Conservation (phyloP, 2,329 filamentous ascomycete genomes). For the Epichloe elymi region DNA sequence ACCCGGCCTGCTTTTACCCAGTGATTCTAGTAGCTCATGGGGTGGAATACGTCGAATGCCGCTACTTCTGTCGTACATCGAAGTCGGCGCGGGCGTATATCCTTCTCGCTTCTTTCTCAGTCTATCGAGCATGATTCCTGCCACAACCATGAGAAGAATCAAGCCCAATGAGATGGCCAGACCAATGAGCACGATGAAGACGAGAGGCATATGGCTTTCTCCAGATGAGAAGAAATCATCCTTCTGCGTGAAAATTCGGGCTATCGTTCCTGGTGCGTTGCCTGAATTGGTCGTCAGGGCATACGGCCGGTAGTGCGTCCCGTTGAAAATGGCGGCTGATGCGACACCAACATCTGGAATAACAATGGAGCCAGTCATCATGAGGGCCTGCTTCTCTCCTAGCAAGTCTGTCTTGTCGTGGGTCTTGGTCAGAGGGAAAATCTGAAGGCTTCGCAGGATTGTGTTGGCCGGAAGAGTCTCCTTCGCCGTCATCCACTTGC, state of each 20-base stretch:
- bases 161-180: conserved; percentile 66
- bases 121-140: conserved; percentile 62
- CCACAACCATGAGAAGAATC: conserved; percentile 64
- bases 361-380: conserved; percentile 74
- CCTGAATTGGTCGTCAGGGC: conserved; percentile 59
- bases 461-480: conserved; percentile 51
- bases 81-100: conserved; percentile 64
- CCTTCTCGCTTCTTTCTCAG: conserved; percentile 66
- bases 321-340: conserved; percentile 81
- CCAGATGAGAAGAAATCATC: conserved; percentile 57
- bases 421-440: conserved; percentile 56
- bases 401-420: conserved; percentile 56
- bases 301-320: conserved; percentile 65
- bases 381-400: conserved; percentile 53
- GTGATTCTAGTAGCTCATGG: conserved; percentile 42
- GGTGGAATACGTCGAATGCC: conserved; percentile 49
- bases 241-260: conserved; percentile 72
- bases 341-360: conserved; percentile 66
- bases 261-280: conserved; percentile 58
- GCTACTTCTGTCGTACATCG: conserved; percentile 45
- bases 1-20: conserved; percentile 34
- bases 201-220: conserved; percentile 50
- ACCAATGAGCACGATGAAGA: conserved; percentile 68
- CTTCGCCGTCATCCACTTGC: conserved; percentile 53
- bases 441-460: conserved; percentile 64